Percentiles rank a stretch among this genome's conserved stretches.
Evolutionary conservation across 352 stramenopile genomes (phyloP).

Genomic region (Pythium volutum): DNA sequence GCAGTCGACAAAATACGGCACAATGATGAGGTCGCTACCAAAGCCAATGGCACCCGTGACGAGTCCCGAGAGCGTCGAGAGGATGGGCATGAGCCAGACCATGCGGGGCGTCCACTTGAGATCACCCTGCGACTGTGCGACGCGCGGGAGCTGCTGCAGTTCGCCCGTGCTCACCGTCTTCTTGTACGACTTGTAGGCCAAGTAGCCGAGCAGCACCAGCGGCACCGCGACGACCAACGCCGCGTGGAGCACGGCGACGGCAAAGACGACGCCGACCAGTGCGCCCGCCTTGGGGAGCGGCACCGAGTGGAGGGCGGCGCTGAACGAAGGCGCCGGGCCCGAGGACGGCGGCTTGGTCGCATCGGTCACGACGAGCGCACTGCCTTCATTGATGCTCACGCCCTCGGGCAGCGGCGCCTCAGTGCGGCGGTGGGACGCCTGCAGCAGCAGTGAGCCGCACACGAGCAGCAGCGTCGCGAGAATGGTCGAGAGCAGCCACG

Average conservation of each 20-base stretch:
- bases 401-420: neutral
- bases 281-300: constrained; percentile 22
- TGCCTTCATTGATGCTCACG: constrained; percentile 25
- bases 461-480: constrained; percentile 21
- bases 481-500: constrained; percentile 20
- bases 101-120: constrained; percentile 25
- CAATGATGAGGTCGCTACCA: constrained; percentile 20
- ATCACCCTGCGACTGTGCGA: constrained; percentile 9
- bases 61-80: constrained; percentile 10
- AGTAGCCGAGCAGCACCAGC: constrained; percentile 22
- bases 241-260: constrained; percentile 16
- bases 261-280: constrained; percentile 22
- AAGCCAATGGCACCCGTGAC: constrained; percentile 13
- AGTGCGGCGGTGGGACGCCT: constrained; percentile 20
- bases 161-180: constrained; percentile 17
- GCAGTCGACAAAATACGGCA: constrained; percentile 14
- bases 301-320: constrained; percentile 10
- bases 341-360: constrained; percentile 3
- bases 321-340: constrained; percentile 13
- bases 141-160: constrained; percentile 22
- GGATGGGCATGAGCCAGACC: constrained; percentile 3
- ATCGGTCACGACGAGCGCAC: constrained; percentile 6
- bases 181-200: constrained; percentile 26
- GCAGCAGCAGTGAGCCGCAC: constrained; percentile 24
- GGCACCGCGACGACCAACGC: constrained; percentile 21